A percentile compares a stretch with the other conserved stretches of the same genome.
These are phyloP conservation scores for Yamadazyma sp. DNA, from an alignment of 1,139 yeast species.

Conservation along the genomic window DNA sequence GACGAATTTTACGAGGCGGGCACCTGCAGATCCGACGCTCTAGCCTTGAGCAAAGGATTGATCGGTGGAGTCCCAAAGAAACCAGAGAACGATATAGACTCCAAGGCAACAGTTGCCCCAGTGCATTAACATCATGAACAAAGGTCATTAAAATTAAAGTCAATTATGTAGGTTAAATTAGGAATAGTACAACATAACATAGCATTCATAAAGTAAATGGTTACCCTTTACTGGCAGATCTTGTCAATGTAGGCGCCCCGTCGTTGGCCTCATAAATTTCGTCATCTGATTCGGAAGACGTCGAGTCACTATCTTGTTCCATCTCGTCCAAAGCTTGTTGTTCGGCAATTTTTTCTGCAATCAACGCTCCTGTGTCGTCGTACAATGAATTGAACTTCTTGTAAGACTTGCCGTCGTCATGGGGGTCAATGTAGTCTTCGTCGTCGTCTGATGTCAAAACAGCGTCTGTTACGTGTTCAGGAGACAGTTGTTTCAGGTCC, in stretches of 20 bases:
- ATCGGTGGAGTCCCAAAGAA: constrained; percentile 63
- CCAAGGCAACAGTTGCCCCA: not conserved
- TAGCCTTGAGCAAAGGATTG: constrained; percentile 88
- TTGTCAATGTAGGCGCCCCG: constrained; percentile 30
- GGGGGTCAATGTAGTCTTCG: constrained; percentile 75
- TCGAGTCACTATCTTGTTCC: constrained; percentile 21
- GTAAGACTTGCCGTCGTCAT: constrained; percentile 78
- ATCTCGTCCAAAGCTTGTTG: constrained; percentile 18
- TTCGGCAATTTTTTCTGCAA: constrained; percentile 20
- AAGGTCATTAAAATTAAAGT: constrained; percentile 8
- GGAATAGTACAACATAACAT: constrained; percentile 3
- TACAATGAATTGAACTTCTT: constrained; percentile 64
- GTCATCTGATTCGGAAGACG: constrained; percentile 31
- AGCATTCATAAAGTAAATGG: not conserved
- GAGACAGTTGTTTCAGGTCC: constrained; percentile 11
- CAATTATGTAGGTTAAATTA: constrained; percentile 1
- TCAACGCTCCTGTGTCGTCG: constrained; percentile 39
- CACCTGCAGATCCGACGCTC: constrained; percentile 67
- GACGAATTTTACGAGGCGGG: constrained; percentile 83
- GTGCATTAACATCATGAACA: constrained; percentile 7
- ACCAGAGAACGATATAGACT: constrained; percentile 7
- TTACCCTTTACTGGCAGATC: constrained; percentile 35
- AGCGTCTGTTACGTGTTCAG: constrained; percentile 4
- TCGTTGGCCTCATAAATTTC: constrained; percentile 29
- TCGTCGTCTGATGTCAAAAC: constrained; percentile 31